Base-by-base conservation (phyloP, 2,329 filamentous ascomycete genomes). In the Xylaria sp. region DNA sequence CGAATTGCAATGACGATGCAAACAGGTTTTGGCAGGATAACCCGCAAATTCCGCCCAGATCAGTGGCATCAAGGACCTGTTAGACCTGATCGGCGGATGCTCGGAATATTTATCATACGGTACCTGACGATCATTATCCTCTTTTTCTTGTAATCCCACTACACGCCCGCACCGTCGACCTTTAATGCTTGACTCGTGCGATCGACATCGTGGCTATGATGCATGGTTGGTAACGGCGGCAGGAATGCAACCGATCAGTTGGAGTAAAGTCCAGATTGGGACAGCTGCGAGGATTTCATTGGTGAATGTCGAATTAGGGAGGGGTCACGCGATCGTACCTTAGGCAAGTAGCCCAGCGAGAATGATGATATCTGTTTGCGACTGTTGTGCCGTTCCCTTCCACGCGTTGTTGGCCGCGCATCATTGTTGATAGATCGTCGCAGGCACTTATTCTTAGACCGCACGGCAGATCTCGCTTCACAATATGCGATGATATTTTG, bases 271-370 rank as follows among this genome's bases (percentile, higher is more conserved):
- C 70, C 70, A 37, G 20, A 71, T 73, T 61, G 51, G 71, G 71
- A 73, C 63, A 48, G 23, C 66, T 66, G 69, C 66, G 41, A 62
- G 51, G 23, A 66, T 68, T 51, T 62, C 37, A 73, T 71, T 73
- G 69, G 71, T 63, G 63, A 68, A 62, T 25, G 37, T 18, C n/a
- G 34, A 58, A 60, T 34, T 61, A 44, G 64, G 59, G 13, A 25
- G n/a, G 10, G 41, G 39, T 13, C 37, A 34, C 20, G 28, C 39
- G 50, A 55, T 55, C 25, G 46, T 54, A n/a, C 25, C 51, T 46
- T 54, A n/a, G 15, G 25, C 10, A 32, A 6, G 12, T 28, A 32
- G 50, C 25, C 50, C 12, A 32, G 15, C 48, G 48, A 23, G 32
- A 34, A 34, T 7, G 23, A n/a, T 28, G 4, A 52, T n/a, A 3